Conservation (phyloP, 1,139 yeast genomes). For the Citeromyces hawaiiensis region DNA sequence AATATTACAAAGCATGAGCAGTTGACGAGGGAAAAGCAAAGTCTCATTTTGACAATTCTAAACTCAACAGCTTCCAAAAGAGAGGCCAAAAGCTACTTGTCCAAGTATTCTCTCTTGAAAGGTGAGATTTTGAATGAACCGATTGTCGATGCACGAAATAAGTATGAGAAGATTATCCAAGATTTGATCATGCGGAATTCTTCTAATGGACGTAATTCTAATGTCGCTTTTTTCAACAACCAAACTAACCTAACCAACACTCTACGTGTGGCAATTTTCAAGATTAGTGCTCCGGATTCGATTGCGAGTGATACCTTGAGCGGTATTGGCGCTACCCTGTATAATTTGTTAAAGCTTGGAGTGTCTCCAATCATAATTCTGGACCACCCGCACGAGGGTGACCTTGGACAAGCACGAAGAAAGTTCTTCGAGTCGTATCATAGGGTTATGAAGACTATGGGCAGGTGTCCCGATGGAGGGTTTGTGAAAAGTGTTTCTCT, state of each 20-base stretch:
- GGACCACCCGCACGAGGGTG: slow-evolving; percentile 12
- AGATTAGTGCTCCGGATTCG: slow-evolving; percentile 24
- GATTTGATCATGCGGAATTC: slow-evolving; percentile 9
- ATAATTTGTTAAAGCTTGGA: slow-evolving; percentile 22
- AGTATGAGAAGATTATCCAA: slow-evolving; percentile 23
- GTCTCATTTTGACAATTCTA: slow-evolving; percentile 52
- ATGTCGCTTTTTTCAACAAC: slow-evolving; percentile 1
- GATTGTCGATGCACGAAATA: slow-evolving; percentile 5
- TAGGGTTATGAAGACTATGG: slow-evolving; percentile 1
- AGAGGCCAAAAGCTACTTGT: slow-evolving; percentile 54
- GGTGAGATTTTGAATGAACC: slow-evolving; percentile 11
- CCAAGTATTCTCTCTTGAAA: slow-evolving; percentile 37
- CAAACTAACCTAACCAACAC: slow-evolving; percentile 30
- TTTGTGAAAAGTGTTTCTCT: slow-evolving; percentile 13
- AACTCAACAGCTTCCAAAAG: slow-evolving; percentile 68
- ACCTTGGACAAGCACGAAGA: neutral
- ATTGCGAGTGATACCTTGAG: slow-evolving; percentile 12
- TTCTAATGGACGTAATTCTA: neutral
- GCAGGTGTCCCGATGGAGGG: slow-evolving; percentile 20
- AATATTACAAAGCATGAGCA: slow-evolving; percentile 10
- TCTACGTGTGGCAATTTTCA: slow-evolving; percentile 36
- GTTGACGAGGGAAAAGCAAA: slow-evolving; percentile 23
- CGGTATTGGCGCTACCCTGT: slow-evolving; percentile 20
- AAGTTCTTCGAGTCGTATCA: neutral
- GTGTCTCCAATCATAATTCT: slow-evolving; percentile 23